Base-by-base conservation (phyloP, 257 asterid species). In the Anisodus acutangulus region DNA sequence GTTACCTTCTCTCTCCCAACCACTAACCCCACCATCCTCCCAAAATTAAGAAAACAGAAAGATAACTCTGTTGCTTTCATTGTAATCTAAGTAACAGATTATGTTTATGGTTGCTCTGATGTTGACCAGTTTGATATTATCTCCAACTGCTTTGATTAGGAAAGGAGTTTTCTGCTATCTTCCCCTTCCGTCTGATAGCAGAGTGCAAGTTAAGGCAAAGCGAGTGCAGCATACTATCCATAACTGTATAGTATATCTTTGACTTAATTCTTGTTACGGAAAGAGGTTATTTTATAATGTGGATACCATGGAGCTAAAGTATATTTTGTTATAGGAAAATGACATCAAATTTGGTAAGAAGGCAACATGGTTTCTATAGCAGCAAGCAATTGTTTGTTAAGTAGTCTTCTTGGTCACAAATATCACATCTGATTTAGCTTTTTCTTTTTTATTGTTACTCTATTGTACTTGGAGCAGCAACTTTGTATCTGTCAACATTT, bases 121-220 rank as follows among this genome's bases (percentile, higher is more conserved):
- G 31, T 53, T 78, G 64, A 78, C 26, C 82, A 26, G 66, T 78
- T 78, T 78, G 49, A 53, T 53, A 26, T 53, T 13, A 7, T 31
- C 82, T 78, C 82, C 66, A 78, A 78, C 82, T 78, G 82, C 82
- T 31, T 78, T 26, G 82, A 78, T 53, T 53, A 7, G 66, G 82
- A 78, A 31, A 53, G 31, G 41, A 35, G 26, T 78, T 26, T 31
- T 31, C 26, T 0, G 26, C 26, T 78, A 78, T 78, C 26, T 53
- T 78, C 15, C 16, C 37, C 35, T 31, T 31, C 35, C 19, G 9
- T 4, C 26, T 53, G 66, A 78, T 78, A 78, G 2, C 26, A 3
- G 63, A 78, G 82, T 53, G 26, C 22, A 54, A 78, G 63, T 35
- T 78, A 53, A 78, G 82, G 49, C 82, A 78, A 78, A 78, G n/a